A percentile compares a stretch with the other conserved stretches of the same genome.
phyloP scores from a whole-genome alignment of 768 basidiomycete genomes.

The Mycena maculata region DNA sequence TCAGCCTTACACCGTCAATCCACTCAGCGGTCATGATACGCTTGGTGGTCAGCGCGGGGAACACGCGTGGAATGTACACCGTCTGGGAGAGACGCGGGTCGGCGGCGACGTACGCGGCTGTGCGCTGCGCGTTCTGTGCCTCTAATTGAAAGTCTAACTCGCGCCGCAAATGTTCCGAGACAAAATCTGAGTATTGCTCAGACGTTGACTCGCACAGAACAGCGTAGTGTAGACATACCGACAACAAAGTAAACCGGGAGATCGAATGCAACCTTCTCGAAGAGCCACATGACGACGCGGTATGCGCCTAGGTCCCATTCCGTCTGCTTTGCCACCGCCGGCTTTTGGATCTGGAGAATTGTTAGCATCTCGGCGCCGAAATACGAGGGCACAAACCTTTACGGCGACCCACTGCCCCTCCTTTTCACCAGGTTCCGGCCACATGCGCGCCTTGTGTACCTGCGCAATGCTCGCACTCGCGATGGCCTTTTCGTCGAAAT shows the following conservation, averaged over 20 bases:
- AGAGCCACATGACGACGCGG: conserved; percentile 81
- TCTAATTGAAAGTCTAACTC: conserved; percentile 89
- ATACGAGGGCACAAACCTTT: conserved; percentile 55
- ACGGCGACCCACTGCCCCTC: conserved; percentile 85
- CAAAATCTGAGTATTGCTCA: conserved; percentile 58
- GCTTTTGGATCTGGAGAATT: conserved; percentile 71
- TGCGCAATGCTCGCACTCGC: conserved; percentile 95
- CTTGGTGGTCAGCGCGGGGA: conserved; percentile 77
- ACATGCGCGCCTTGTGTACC: conserved; percentile 81
- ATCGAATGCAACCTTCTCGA: conserved; percentile 85
- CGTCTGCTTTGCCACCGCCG: conserved; percentile 86
- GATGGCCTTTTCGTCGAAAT: conserved; percentile 80
- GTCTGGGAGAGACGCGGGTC: conserved; percentile 77
- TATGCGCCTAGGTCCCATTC: conserved; percentile 85
- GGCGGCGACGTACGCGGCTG: conserved; percentile 71
- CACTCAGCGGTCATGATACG: conserved; percentile 88
- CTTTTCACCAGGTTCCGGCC: conserved; percentile 53
- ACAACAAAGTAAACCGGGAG: conserved; percentile 86
- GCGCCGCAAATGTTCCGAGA: conserved; percentile 82
- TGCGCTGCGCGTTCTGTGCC: conserved; percentile 79
- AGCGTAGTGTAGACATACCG: conserved; percentile 54
- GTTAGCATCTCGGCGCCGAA: background rate
- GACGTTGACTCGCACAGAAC: background rate
- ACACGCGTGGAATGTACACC: conserved; percentile 85
- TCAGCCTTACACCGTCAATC: conserved; percentile 82